Base-by-base conservation (phyloP, 169 alveolate genomes). In the Eimeria tenella region DNA sequence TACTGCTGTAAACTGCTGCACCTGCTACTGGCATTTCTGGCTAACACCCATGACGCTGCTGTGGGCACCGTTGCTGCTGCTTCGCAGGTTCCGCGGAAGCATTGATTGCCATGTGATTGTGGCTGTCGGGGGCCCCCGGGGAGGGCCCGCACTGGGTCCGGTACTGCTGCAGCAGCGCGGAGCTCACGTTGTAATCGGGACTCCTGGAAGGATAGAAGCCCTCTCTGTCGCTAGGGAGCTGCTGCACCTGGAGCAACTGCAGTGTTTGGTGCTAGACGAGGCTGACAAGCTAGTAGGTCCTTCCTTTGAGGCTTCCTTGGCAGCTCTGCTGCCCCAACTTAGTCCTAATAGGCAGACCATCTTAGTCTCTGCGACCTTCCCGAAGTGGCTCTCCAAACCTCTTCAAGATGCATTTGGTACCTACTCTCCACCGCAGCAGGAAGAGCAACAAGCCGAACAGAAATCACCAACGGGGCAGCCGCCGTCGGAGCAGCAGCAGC, bases 201-300 rank as follows among this genome's bases (percentile, higher is more conserved):
- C 99, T 21, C 99, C 99, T 23, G 99, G 99, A 62, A 95, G 99
- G 95, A 96, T 98, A 5, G 95, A 97, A 10, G 98, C 98, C 83
- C 99, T 98, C 86, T 95, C 98, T 97, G 97, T 97, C 82, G 99
- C 97, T 86, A 96, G 98, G 71, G 97, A 97, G 79, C 97, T 96
- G 92, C 97, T 98, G 95, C 96, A 96, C 88, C 95, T 97, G 25
- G 96, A 95, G 84, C 96, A 95, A 90, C 93, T 97, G 71, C 87
- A 96, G 86, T 95, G 98, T 70, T 87, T 98, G 55, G 97, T 97
- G 17, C 95, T 98, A 19, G 99, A 98, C 96, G 99, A 95, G 90
- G 98, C 96, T 3, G 98, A 95, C 81, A 93, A 97, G 71, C 93
- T 96, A 68, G 89, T 97, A 23, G 98, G 97, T 88, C 96, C 96